phyloP scores from a whole-genome alignment of 2,329 filamentous ascomycete genomes.

The Penicillium sp. region DNA sequence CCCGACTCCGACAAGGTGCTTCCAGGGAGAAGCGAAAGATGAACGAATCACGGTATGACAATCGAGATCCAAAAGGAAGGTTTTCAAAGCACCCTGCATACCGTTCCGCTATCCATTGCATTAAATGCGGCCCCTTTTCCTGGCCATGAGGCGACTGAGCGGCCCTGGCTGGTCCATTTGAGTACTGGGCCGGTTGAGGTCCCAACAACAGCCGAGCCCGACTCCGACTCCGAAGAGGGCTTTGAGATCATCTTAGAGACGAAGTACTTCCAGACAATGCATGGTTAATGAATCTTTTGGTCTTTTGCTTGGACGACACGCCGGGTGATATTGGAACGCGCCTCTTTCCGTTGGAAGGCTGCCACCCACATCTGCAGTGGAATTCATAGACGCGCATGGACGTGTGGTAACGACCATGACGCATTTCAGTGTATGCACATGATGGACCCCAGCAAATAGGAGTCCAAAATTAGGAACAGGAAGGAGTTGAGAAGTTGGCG shows the following conservation, averaged over 20 bases:
- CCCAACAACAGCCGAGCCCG: conserved; percentile 11
- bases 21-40: not conserved
- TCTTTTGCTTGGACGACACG: not conserved
- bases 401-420: not conserved
- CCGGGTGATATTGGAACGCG: not conserved
- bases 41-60: conserved; percentile 11
- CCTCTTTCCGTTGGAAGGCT: not conserved
- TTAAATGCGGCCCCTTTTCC: not conserved
- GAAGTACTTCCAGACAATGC: not conserved
- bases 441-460: not conserved
- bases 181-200: not conserved
- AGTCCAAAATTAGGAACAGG: not conserved
- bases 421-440: too few species aligned
- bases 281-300: not conserved
- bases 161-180: not conserved
- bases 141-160: not conserved
- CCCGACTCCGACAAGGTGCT: conserved; percentile 10
- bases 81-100: not conserved
- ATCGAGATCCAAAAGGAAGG: not conserved
- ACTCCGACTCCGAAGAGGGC: conserved; percentile 10
- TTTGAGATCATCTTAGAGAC: not conserved
- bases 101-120: not conserved
- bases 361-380: not conserved
- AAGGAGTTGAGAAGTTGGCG: not conserved
- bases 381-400: not conserved